phyloP scores from a whole-genome alignment of 345 rosid species.

The Atalantia buxifolia region DNA sequence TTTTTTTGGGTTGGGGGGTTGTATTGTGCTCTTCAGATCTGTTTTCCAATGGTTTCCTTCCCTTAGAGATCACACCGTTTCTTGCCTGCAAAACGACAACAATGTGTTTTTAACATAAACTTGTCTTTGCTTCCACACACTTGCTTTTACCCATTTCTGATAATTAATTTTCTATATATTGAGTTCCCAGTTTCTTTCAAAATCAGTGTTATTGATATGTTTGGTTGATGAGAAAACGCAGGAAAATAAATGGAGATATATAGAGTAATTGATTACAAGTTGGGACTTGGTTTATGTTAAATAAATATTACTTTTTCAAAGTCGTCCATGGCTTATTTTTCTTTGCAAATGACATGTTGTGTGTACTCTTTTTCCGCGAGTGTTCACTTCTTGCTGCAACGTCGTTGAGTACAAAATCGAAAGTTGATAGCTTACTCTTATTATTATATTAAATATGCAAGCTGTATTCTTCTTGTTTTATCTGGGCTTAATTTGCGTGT shows the following conservation, averaged over 20 bases:
- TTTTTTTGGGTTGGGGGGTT: background rate
- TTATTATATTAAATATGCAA: background rate
- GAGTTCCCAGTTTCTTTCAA: background rate
- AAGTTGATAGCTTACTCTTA: background rate
- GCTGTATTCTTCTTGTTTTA: conserved; percentile 9
- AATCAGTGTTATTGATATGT: background rate
- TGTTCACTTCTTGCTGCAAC: conserved; percentile 15
- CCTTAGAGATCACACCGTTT: background rate
- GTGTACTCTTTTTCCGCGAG: background rate
- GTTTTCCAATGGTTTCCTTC: background rate
- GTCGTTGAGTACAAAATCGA: conserved; percentile 26
- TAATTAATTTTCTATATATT: background rate
- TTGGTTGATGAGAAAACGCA: conserved; percentile 16
- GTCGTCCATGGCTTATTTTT: background rate
- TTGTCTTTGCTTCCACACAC: background rate
- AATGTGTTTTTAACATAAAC: background rate
- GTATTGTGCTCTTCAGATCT: background rate
- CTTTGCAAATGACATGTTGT: conserved; percentile 14
- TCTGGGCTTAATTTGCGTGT: background rate
- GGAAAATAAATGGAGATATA: background rate
- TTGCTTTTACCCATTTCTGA: background rate
- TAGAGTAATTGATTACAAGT: background rate
- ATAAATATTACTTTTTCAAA: background rate
- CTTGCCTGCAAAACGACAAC: background rate
- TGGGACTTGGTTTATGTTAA: background rate